Percentiles rank a stretch among this genome's conserved stretches.
Conservation (phyloP, 2,329 filamentous ascomycete species). For the Colletotrichum gloeosporioides region DNA sequence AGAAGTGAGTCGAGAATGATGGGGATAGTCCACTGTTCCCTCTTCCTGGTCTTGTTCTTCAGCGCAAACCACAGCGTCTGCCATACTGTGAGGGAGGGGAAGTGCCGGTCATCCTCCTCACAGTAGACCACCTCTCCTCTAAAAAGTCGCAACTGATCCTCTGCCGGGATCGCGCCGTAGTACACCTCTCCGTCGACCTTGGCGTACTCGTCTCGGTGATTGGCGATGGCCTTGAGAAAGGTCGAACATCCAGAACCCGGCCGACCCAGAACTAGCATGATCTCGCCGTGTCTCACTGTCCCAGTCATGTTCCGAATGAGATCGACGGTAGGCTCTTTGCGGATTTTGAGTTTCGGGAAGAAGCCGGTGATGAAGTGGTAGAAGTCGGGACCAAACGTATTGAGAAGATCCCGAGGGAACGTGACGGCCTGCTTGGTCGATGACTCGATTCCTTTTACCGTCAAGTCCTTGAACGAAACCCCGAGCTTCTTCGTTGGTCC, state of each 20-base stretch:
- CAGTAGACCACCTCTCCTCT: slow-evolving; percentile 82
- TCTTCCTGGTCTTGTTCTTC: slow-evolving; percentile 76
- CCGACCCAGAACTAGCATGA: slow-evolving; percentile 61
- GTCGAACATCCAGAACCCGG: slow-evolving; percentile 79
- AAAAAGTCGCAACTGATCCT: slow-evolving; percentile 71
- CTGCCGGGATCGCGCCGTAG: slow-evolving; percentile 74
- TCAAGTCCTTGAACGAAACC: slow-evolving; percentile 78
- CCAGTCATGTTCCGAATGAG: slow-evolving; percentile 38
- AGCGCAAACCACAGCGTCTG: slow-evolving; percentile 79
- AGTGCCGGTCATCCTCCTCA: slow-evolving; percentile 77
- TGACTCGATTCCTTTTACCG: slow-evolving; percentile 73
- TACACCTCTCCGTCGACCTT: slow-evolving; percentile 71
- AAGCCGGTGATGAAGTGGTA: slow-evolving; percentile 63
- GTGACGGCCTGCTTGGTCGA: slow-evolving; percentile 74
- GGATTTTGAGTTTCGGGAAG: slow-evolving; percentile 35
- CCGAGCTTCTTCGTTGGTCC: slow-evolving; percentile 78
- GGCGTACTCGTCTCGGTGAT: slow-evolving; percentile 70
- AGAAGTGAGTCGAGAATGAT: slow-evolving; percentile 73
- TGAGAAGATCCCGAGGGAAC: slow-evolving; percentile 74
- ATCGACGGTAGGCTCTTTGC: slow-evolving; percentile 28
- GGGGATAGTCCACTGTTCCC: slow-evolving; percentile 66
- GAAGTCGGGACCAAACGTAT: slow-evolving; percentile 82
- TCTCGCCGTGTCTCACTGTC: slow-evolving; percentile 39
- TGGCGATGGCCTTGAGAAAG: slow-evolving; percentile 77
- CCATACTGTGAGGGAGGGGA: slow-evolving; percentile 77